Conservation (phyloP, 164 flowering plant species). For the Hamamelis virginiana region DNA sequence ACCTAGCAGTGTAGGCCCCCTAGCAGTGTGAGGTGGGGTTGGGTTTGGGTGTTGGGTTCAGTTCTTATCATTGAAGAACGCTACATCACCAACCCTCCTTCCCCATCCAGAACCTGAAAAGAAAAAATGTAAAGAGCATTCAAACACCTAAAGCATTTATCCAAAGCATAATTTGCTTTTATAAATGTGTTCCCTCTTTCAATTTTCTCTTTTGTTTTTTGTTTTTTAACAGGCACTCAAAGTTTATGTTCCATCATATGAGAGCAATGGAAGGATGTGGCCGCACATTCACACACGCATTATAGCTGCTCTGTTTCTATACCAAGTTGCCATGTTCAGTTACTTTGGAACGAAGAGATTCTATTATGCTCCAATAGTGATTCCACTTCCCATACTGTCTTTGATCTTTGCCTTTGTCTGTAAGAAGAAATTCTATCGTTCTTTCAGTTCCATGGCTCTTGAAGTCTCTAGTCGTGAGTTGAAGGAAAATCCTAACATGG, state of each 20-base stretch:
- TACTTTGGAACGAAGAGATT: conserved; percentile 61
- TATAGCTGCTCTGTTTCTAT: conserved; percentile 63
- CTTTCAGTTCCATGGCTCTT: conserved; percentile 57
- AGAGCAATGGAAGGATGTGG: conserved; percentile 96
- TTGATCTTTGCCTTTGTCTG: conserved; percentile 57
- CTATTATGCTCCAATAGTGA: conserved; percentile 31
- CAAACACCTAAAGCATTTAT: no score
- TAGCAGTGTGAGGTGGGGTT: no score
- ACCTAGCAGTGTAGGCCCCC: no score
- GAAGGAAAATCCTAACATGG: conserved; percentile 69
- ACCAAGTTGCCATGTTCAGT: conserved; percentile 79
- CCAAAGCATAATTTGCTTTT: no score
- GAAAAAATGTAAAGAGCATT: no score
- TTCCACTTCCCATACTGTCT: conserved; percentile 65
- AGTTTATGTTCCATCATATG: conserved; percentile 87
- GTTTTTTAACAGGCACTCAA: conserved; percentile 63
- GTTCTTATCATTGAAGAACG: no score
- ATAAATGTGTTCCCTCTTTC: not conserved
- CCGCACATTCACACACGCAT: conserved; percentile 79
- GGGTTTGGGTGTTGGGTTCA: no score
- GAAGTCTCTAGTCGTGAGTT: conserved; percentile 50
- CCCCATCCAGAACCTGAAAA: no score
- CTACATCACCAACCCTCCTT: no score
- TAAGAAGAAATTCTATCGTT: conserved; percentile 54
- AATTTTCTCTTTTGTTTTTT: not conserved